Base-by-base conservation (phyloP, 495 filamentous ascomycete genomes). In the Lasiosphaeriaceae sp. region DNA sequence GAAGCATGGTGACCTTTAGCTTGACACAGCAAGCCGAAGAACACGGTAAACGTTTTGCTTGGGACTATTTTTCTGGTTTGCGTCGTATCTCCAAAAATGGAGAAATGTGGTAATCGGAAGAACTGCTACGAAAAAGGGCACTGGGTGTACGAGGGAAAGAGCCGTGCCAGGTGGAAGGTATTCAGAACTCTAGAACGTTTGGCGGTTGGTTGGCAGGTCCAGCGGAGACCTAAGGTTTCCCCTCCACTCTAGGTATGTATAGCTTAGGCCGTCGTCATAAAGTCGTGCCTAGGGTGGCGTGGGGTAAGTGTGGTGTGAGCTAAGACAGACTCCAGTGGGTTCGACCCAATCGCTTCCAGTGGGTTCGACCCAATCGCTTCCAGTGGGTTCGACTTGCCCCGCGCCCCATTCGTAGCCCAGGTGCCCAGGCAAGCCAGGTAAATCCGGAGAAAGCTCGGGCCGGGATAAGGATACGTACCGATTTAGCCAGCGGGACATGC, bases 1-100 rank as follows among this genome's bases (percentile, higher is more conserved):
- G 72, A 54, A 90, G 77, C 86, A 91, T 90, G 51, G 29, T 58
- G 63, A 54, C 22, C 26, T 9, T 31, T 3, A 31, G 26, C 26
- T 31, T 31, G 26, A 31, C 9, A 9, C 4, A 31, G 9, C 26
- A 31, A 21, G 35, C 39, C 9, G 39, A 12, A 37, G 1, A 9
- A 2, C 8, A 2, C 34, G 8, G 8, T 14, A 14, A 37, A 9
- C 34, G 34, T 37, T n/a, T n/a, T n/a, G n/a, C n/a, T n/a, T n/a
- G n/a, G n/a, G n/a, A n/a, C n/a, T n/a, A n/a, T n/a, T n/a, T 31
- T 31, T 31, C 26, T 31, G 26, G 26, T 9, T 31, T 31, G n/a
- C 9, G 26, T 9, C 9, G 26, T 31, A 3, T 31, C 26, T 31
- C 26, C 9, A 4, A 31, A 31, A 31, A 4, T 31, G 9, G 26